Evolutionary conservation across 1,139 yeast genomes (phyloP).

Genomic region (Taphrina populina): DNA sequence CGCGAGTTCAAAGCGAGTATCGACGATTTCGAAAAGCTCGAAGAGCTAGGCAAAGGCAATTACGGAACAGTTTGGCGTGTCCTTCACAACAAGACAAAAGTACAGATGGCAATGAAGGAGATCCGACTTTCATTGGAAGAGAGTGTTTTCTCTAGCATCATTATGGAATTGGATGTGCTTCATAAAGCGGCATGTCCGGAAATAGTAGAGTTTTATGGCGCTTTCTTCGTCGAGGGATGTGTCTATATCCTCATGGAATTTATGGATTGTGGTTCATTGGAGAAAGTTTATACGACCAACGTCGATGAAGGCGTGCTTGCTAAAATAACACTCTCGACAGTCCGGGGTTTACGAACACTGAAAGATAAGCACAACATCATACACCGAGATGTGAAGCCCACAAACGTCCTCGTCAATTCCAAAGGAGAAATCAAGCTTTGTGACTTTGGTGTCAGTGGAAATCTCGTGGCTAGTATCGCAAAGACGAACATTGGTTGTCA

Average conservation of each 20-base stretch:
- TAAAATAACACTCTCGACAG: constrained; percentile 74
- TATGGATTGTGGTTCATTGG: constrained; percentile 97
- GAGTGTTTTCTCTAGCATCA: constrained; percentile 77
- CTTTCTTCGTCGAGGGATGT: constrained; percentile 55
- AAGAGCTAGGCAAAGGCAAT: constrained; percentile 86
- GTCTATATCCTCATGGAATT: constrained; percentile 98
- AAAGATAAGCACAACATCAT: constrained; percentile 89
- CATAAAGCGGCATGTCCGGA: constrained; percentile 81
- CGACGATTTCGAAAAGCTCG: constrained; percentile 69
- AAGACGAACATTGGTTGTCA: constrained; percentile 97
- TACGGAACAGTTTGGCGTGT: constrained; percentile 91
- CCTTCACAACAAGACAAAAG: constrained; percentile 81
- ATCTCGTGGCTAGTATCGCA: constrained; percentile 91
- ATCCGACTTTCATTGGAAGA: constrained; percentile 84
- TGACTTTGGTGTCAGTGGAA: constrained; percentile 96
- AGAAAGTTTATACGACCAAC: constrained; percentile 64
- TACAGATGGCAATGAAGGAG: constrained; percentile 80
- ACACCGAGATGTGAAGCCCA: constrained; percentile 96
- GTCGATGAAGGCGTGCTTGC: constrained; percentile 73
- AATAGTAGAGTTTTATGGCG: constrained; percentile 88
- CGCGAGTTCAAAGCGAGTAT: constrained; percentile 80
- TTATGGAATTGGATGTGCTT: constrained; percentile 82
- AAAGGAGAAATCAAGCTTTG: constrained; percentile 85
- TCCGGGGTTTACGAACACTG: constrained; percentile 75
- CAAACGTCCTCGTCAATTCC: constrained; percentile 77